A percentile compares a stretch with the other conserved stretches of the same genome.
phyloP scores from a whole-genome alignment of 2,329 filamentous ascomycete genomes.

The Raffaelea ambrosiae region DNA sequence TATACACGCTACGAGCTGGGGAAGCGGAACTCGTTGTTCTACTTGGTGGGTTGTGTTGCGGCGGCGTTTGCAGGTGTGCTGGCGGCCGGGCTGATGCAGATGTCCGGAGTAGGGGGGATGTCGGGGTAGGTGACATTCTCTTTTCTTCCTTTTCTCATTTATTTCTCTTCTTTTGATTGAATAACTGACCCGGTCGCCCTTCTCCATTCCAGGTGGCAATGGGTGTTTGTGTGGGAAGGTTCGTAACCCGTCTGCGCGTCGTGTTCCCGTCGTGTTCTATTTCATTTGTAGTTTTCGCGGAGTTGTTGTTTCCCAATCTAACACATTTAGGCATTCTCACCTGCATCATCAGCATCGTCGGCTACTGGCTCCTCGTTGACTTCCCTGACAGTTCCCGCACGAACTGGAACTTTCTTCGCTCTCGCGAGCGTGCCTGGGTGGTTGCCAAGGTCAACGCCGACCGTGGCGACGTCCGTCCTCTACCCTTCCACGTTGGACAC shows the following conservation, averaged over 20 bases:
- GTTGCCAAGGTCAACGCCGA: conserved; percentile 47
- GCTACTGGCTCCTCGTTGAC: conserved; percentile 53
- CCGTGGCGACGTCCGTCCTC: conserved; percentile 46
- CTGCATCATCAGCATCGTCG: conserved; percentile 35
- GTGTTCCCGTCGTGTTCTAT: too few species aligned
- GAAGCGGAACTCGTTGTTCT: conserved; percentile 61
- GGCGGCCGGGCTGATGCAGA: conserved; percentile 61
- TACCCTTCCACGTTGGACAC: conserved; percentile 37
- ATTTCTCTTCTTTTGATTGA: too few species aligned
- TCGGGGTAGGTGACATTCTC: conserved; percentile 11
- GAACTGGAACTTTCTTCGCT: conserved; percentile 43
- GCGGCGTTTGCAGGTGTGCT: conserved; percentile 61
- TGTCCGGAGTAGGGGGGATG: conserved; percentile 45
- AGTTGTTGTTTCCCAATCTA: too few species aligned
- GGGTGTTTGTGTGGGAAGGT: conserved; percentile 47
- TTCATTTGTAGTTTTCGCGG: too few species aligned
- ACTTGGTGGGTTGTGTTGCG: conserved; percentile 58
- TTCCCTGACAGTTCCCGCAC: conserved; percentile 50
- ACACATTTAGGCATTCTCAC: conserved; percentile 40
- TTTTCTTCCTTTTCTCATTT: neutral
- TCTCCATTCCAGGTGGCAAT: conserved; percentile 57
- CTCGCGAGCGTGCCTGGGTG: conserved; percentile 43
- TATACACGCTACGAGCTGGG: conserved; percentile 65
- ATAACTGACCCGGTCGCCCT: too few species aligned
- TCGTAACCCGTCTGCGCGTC: too few species aligned